Evolutionary conservation across 176 grass and related monocot genomes (phyloP), one percentile per base, ranked within the genome.

Genomic region (Phragmites australis): DNA sequence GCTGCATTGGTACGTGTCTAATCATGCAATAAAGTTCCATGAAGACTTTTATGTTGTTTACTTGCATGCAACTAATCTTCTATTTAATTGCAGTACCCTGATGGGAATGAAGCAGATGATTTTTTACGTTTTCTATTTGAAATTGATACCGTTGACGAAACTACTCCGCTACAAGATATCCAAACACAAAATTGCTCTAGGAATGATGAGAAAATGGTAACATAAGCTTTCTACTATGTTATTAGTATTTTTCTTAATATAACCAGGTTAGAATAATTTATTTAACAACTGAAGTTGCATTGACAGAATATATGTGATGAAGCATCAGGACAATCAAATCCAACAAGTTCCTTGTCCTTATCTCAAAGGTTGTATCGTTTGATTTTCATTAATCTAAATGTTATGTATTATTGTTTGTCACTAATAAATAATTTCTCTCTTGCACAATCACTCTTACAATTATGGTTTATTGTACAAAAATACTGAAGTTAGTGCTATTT

Each of bases 81-180:
- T 65, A 13, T 63, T 53, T 58, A 63, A 44, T 47, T 76, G 31
- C 47, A 98, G 95, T 88, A 92, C 71, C 68, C 55, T 10, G 90
- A 91, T 68, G 85, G 88, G 16, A 87, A 91, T 54, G 90, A 88
- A 32, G 81, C 82, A 9, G 85, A 87, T 31, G 85, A 77, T 27
- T 90, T 81, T 68, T 30, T 90, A 46, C 87, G 53, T 26, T 89
- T 90, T 91, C 61, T 94, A 51, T 92, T 94, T 79, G 90, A 93
- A 72, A 85, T 91, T 70, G 84, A 91, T 81, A 78, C 79, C 16
- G 57, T 87, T 41, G 74, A 93, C 61, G 92, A 98, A 83, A 86
- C 37, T 51, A 31, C 45, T 30, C 79, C 76, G 0, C n/a, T 68
- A 49, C 26, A 70, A 59, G 77, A 83, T 53, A 51, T 77, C 16